Base-by-base conservation (phyloP, 2,329 filamentous ascomycete species). In the Epicoccum nigrum region DNA sequence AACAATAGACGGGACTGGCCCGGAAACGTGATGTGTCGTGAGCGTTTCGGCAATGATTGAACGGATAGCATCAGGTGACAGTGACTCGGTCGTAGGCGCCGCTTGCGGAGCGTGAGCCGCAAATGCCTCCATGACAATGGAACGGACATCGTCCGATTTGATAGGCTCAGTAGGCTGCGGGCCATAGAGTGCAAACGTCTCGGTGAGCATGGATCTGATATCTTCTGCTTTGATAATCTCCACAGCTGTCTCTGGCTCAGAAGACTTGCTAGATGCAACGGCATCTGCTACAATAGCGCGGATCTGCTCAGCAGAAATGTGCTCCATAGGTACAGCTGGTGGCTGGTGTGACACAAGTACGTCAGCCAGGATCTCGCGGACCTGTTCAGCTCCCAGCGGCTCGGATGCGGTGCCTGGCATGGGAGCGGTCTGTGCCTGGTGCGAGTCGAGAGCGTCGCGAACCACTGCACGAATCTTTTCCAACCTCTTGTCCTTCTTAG, bases 401-500 rank as follows among this genome's bases (percentile, higher is more conserved):
- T 69, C 65, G 38, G 62, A 44, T 54, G 62, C 63, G 45, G 64
- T 61, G 5, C 60, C 60, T 11, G 68, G 60, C 46, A 66, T 44
- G 12, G 67, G 57, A 3, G 61, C 57, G 45, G 64, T 57, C 28
- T 53, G 51, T 66, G 74, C 58, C 56, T 80, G 70, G 51, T 77
- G 77, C 46, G 76, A 70, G 42, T 77, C 74, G 25, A 96, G 75
- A 4, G 87, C 88, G 63, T 90, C 85, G 15, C 89, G 72, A 16
- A 81, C 70, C 27, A 77, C 76, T 8, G 68, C 67, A 58, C 78
- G 77, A 58, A 99, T 90, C 70, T 93, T 91, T 51, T 97, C 92
- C 63, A 92, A 74, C 62, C 85, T 90, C 63, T 87, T 86, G 67
- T 96, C 91, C 55, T 87, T 83, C 50, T 84, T 83, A 15, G 92